Evolutionary conservation across 2,329 filamentous ascomycete genomes (phyloP).

Genomic region (Claviceps africana): DNA sequence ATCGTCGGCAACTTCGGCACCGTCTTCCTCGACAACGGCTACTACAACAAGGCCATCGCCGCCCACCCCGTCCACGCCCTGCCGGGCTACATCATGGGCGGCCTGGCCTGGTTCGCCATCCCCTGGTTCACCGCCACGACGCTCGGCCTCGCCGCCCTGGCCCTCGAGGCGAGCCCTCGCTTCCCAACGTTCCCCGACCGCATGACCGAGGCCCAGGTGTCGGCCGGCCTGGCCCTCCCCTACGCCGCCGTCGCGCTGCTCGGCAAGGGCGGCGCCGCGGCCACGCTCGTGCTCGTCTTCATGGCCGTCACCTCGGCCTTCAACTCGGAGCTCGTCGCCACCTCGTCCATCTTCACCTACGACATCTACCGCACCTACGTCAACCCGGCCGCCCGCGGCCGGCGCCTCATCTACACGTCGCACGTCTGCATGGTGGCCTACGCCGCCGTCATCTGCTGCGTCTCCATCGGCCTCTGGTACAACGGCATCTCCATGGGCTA

Average conservation of each 20-base stretch:
- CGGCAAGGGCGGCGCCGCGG: conserved; percentile 66
- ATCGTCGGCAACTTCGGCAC: conserved; percentile 71
- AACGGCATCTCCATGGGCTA: conserved; percentile 77
- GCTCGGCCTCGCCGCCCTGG: conserved; percentile 70
- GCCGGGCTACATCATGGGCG: conserved; percentile 77
- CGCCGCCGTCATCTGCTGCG: conserved; percentile 61
- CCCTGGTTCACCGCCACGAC: conserved; percentile 83
- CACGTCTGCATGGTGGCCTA: conserved; percentile 57
- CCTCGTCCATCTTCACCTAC: conserved; percentile 76
- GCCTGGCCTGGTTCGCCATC: conserved; percentile 83
- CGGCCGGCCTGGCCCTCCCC: conserved; percentile 70
- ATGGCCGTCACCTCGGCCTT: conserved; percentile 81
- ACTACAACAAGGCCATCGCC: conserved; percentile 90
- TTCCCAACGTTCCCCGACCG: conserved; percentile 63
- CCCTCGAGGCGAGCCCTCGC: conserved; percentile 57
- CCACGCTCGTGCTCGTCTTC: conserved; percentile 69
- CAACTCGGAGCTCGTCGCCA: conserved; percentile 72
- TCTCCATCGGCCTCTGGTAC: conserved; percentile 62
- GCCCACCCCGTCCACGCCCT: conserved; percentile 74
- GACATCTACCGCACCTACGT: conserved; percentile 82
- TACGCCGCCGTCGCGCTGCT: conserved; percentile 74
- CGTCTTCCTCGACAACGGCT: conserved; percentile 76
- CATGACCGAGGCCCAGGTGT: conserved; percentile 61
- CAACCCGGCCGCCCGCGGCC: conserved; percentile 62
- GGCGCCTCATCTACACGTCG: conserved; percentile 67